Percentiles rank a stretch among this genome's conserved stretches.
These are phyloP conservation scores for Rhizopus sp. DNA, from an alignment of 371 early-diverging fungal species.

Conservation along the genomic window DNA sequence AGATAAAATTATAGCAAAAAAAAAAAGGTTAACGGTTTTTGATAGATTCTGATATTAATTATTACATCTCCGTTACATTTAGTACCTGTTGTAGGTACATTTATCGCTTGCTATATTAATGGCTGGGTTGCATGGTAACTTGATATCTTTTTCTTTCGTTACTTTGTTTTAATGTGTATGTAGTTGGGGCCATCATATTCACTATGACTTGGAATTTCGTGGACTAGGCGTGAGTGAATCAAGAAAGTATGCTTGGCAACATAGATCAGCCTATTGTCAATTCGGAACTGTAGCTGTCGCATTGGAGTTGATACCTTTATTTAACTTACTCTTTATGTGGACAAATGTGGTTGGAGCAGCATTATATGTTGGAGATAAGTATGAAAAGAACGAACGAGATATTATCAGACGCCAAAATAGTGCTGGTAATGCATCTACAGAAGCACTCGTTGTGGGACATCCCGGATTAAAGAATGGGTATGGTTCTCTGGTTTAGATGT, in stretches of 20 bases:
- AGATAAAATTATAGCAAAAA: background rate
- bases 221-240: constrained; percentile 54
- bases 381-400: constrained; percentile 46
- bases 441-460: constrained; percentile 6
- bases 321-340: constrained; percentile 71
- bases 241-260: constrained; percentile 45
- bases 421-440: constrained; percentile 1
- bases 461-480: constrained; percentile 16
- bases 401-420: constrained; percentile 15
- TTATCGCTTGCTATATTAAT: constrained; percentile 59
- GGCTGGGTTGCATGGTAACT: constrained; percentile 56
- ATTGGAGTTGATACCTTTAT: constrained; percentile 67
- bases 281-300: constrained; percentile 70
- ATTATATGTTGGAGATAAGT: constrained; percentile 70
- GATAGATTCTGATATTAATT: constrained; percentile 52
- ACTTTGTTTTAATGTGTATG: background rate
- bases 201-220: constrained; percentile 60
- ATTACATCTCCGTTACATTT: constrained; percentile 63
- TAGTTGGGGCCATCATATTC: constrained; percentile 57
- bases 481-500: constrained; percentile 12
- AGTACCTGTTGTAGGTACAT: constrained; percentile 61
- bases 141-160: too few species aligned
- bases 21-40: constrained; percentile 5
- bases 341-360: constrained; percentile 80
- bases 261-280: constrained; percentile 41